Base-by-base conservation (phyloP, 2,329 filamentous ascomycete species). In the Neopestalotiopsis sp. region DNA sequence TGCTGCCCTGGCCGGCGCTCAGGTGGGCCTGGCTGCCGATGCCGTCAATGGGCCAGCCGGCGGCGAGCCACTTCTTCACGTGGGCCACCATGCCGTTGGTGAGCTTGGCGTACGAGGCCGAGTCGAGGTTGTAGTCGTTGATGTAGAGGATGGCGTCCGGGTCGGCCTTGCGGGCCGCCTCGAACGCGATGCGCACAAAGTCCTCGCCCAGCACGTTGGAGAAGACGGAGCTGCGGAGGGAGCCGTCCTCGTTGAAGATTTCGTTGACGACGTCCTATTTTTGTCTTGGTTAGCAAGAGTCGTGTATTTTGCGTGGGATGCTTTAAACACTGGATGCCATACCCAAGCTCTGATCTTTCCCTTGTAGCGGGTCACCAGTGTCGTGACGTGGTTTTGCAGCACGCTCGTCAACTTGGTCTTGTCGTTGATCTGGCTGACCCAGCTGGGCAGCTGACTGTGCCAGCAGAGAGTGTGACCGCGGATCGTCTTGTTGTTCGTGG, bases 121-220 rank as follows among this genome's bases (percentile, higher is more conserved):
- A 83, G 80, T 92, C 91, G 66, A 92, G 86, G 81, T 92, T 92
- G 80, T 86, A 89, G 78, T 94, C 91, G 80, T 94, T 94, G 81
- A 94, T 92, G 83, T 92, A 94, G 53, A 94, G 84, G 80, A 91
- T 91, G 2, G 89, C 90, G 68, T 80, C 74, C 2, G 91, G 90
- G 77, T 94, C 92, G 14, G 90, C 91, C 9, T 84, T 84, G 65
- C 88, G 86, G 24, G 92, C 92, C 12, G 91, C 88, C 66, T 87
- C 84, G 81, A 94, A 94, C 45, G 91, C 91, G 74, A 92, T 91
- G 28, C 84, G 82, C 66, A 94, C 88, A 75, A 91, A 93, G 77
- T 87, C 86, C 80, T 93, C 90, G 59, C 91, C 91, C 4, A 94
- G 85, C 2, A 93, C 88, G 32, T 87, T 84, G 74, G 84, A 91